Base-by-base conservation (phyloP, 805 yeast genomes). In the Ogataea populi-albae region DNA sequence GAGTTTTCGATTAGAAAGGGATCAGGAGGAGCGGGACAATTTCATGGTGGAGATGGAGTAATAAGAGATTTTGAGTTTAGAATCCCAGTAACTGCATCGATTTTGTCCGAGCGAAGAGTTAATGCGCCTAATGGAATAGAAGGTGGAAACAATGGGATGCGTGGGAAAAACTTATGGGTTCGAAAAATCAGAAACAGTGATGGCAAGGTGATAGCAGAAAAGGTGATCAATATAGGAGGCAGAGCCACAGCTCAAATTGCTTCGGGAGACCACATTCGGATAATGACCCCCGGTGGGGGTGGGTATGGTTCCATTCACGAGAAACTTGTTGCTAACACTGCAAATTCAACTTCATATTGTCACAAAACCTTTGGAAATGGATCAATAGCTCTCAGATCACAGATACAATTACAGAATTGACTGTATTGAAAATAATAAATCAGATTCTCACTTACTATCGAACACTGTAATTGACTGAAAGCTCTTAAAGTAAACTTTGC, bases 271-370 rank as follows among this genome's bases (percentile, higher is more conserved):
- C 65, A 84, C 33, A 56, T 86, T 23, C 58, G 79, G 6, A 75
- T 86, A 23, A 59, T 66, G 47, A 85, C 95, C 0, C 95, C 95
- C 2, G 95, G 95, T 29, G 95, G 93, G 22, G 95, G 93, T 28
- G 95, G 88, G 0, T 85, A 69, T 57, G 94, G 94, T 24, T 34
- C 28, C 9, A 42, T 41, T n/a, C 45, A 29, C 8, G 30, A 31
- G 4, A 30, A 33, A 17, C 17, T 37, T 4, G 17, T 7, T 23
- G 33, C 23, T 10, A 18, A 9, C 19, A 26, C 18, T 32, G 6
- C 16, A 30, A 23, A 30, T 29, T 32, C 47, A 42, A 29, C 40
- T 17, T 29, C 23, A 23, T 31, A 40, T 30, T 17, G 37, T 26
- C 27, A 38, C 35, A 43, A 39, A 20, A 38, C 39, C 33, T 40